A percentile compares a stretch with the other conserved stretches of the same genome.
These are phyloP conservation scores for Starmerella cellae DNA, from an alignment of 805 yeast genomes.

Conservation along the genomic window DNA sequence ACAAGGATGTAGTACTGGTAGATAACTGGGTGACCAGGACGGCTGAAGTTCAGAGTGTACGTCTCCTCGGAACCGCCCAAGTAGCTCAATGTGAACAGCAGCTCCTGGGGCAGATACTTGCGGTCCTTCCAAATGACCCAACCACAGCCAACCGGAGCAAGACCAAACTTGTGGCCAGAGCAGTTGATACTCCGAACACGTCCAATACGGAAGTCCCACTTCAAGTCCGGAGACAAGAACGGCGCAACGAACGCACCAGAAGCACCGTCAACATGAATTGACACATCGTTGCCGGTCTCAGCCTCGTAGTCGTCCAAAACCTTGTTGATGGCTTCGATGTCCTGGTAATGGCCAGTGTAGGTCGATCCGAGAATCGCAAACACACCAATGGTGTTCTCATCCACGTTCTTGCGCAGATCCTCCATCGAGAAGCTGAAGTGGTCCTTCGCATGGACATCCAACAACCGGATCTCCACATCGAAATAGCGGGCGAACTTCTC, in stretches of 20 bases:
- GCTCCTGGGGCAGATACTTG: constrained; percentile 49
- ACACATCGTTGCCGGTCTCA: constrained; percentile 53
- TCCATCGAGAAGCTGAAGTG: constrained; percentile 53
- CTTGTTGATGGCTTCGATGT: constrained; percentile 47
- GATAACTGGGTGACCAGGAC: constrained; percentile 85
- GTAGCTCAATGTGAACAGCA: constrained; percentile 67
- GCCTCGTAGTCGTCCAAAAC: constrained; percentile 56
- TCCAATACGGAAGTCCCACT: constrained; percentile 71
- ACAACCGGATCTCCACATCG: constrained; percentile 73
- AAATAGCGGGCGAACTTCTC: constrained; percentile 90
- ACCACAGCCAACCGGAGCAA: constrained; percentile 82
- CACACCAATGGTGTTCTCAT: constrained; percentile 86
- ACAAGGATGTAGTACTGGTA: constrained; percentile 77
- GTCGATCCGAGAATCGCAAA: constrained; percentile 84
- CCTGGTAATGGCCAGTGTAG: constrained; percentile 84
- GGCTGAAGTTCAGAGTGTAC: constrained; percentile 73
- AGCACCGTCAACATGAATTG: constrained; percentile 91
- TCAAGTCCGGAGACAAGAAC: constrained; percentile 56
- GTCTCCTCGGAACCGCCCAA: constrained; percentile 83
- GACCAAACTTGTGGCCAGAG: constrained; percentile 87
- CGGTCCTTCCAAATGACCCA: constrained; percentile 77
- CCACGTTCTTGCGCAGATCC: constrained; percentile 50
- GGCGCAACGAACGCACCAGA: constrained; percentile 87
- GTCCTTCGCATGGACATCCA: constrained; percentile 48
- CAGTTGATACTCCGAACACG: constrained; percentile 78